A percentile compares a stretch with the other conserved stretches of the same genome.
These are phyloP conservation scores for Salix viminalis DNA, from an alignment of 345 rosid genomes.

Conservation along the genomic window DNA sequence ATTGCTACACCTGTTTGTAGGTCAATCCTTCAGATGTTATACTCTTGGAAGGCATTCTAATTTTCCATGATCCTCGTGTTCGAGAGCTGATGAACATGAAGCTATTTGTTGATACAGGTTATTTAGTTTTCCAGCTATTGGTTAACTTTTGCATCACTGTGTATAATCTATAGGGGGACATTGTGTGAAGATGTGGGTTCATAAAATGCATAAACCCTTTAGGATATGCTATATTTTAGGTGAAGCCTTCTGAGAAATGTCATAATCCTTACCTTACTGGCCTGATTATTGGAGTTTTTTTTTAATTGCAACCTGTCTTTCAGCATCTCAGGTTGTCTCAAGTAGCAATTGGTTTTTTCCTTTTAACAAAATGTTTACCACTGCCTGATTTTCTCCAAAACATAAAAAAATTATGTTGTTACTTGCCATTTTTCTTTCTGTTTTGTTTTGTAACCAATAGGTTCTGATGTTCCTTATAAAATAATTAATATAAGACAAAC, in stretches of 20 bases:
- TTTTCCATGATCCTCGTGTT: slow-evolving; percentile 85
- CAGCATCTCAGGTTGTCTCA: background rate
- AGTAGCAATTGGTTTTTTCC: background rate
- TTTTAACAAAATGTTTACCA: background rate
- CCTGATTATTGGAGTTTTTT: no score
- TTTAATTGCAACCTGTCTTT: no score
- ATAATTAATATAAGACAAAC: background rate
- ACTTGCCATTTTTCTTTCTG: background rate
- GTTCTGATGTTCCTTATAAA: background rate
- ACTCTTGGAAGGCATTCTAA: slow-evolving; percentile 88
- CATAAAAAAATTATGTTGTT: background rate
- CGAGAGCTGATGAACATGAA: slow-evolving; percentile 95
- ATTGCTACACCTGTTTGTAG: slow-evolving; percentile 37
- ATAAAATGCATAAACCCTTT: no score
- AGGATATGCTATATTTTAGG: no score
- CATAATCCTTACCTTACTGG: no score
- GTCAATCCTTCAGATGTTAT: slow-evolving; percentile 95
- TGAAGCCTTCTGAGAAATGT: no score
- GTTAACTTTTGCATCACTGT: no score
- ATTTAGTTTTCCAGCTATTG: slow-evolving; percentile 3
- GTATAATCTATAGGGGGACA: no score
- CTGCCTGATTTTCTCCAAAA: background rate
- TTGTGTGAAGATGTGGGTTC: no score
- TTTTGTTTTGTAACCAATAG: background rate
- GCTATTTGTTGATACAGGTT: slow-evolving; percentile 97